phyloP scores from a whole-genome alignment of 441 rosid genomes.

The Arabidopsis lyrata region DNA sequence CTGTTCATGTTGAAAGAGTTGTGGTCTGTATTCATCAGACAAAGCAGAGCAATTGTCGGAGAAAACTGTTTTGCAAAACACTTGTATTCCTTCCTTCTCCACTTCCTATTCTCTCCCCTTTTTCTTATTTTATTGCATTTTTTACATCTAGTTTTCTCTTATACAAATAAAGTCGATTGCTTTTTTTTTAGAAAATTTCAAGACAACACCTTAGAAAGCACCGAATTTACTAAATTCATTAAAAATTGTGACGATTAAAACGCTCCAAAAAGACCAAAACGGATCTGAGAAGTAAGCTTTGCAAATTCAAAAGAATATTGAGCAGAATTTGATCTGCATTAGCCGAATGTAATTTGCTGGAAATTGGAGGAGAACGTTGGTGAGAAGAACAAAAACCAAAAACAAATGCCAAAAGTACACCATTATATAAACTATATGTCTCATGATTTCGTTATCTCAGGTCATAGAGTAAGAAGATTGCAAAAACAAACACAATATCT shows the following conservation, averaged over 20 bases:
- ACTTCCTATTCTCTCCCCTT: background rate
- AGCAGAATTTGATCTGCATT: slow-evolving; percentile 1
- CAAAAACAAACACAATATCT: background rate
- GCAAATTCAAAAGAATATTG: background rate
- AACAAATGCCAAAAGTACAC: slow-evolving; percentile 5
- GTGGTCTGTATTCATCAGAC: slow-evolving; percentile 49
- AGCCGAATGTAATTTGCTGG: background rate
- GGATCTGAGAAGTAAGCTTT: background rate
- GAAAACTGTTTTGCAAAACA: slow-evolving; percentile 24
- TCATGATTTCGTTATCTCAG: slow-evolving; percentile 19
- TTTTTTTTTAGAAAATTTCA: slow-evolving; percentile 15
- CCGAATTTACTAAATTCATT: background rate
- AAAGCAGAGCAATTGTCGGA: slow-evolving; percentile 45
- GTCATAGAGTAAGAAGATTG: slow-evolving; percentile 8
- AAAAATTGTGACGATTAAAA: background rate
- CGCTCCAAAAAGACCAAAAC: background rate
- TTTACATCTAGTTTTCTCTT: background rate
- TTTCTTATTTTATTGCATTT: background rate
- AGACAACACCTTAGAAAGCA: background rate
- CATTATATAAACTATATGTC: slow-evolving; percentile 6
- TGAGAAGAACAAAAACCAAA: slow-evolving; percentile 7
- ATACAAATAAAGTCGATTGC: background rate
- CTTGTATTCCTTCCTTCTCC: slow-evolving; percentile 38
- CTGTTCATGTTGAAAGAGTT: slow-evolving; percentile 46
- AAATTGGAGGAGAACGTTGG: background rate